Base-by-base conservation (phyloP, 108 stramenopile species). In the Fragilaria radians region DNA sequence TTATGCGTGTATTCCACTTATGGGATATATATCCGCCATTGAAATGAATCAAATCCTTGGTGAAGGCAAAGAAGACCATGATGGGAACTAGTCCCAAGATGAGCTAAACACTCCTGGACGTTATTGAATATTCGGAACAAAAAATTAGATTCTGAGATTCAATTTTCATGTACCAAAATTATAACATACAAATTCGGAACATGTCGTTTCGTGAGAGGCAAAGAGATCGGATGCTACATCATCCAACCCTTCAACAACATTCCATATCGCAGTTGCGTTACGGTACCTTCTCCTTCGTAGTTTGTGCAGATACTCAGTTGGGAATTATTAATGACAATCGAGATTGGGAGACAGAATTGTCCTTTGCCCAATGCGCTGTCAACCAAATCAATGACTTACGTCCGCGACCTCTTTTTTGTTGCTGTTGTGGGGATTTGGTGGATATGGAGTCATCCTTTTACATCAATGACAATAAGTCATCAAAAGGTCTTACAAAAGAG, bases 81-180 rank as follows among this genome's bases (percentile, higher is more conserved):
- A 55, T 32, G 36, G 36, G 11, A 14, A 42, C 36, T 42, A 7
- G 36, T 47, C 11, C 1, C 72, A 67, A 47, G 84, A 80, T 45
- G 77, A 74, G 57, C 28, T 31, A 25, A 65, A 74, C 28, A 74
- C 60, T 46, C 82, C 88, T 31, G 82, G 88, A 25, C 85, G 1
- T 57, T 90, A 23, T 58, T 81, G 28, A 90, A 86, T 62, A 90
- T 90, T 48, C 71, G 80, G 11, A 90, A 85, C 26, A n/a, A n/a
- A n/a, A n/a, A n/a, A n/a, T n/a, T n/a, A n/a, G n/a, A n/a, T n/a
- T n/a, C n/a, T n/a, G n/a, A n/a, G n/a, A n/a, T n/a, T n/a, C n/a
- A n/a, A n/a, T n/a, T n/a, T n/a, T n/a, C n/a, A n/a, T n/a, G n/a
- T n/a, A n/a, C n/a, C n/a, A n/a, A n/a, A n/a, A n/a, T n/a, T n/a